Base-by-base conservation (phyloP, 805 yeast genomes). In the Saccharomycopsis microspora region DNA sequence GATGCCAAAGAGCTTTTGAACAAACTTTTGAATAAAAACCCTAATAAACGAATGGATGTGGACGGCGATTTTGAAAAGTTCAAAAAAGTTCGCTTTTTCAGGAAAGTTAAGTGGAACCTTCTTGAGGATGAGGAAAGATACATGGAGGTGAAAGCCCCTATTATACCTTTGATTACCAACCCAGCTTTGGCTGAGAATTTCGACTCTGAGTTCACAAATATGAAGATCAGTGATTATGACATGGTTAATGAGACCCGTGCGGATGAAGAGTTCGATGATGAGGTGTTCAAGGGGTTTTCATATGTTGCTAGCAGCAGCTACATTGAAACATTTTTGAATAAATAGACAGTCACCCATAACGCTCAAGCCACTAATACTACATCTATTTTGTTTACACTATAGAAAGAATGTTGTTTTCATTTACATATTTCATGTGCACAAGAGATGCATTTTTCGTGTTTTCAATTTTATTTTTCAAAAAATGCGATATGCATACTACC, bases 131-230 rank as follows among this genome's bases (percentile, higher is more conserved):
- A 80, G 29, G 67, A 71, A 42, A 67, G 65, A 39, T 65, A 64
- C 30, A 58, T 64, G 32, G 62, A 64, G 1, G 63, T 74, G 5
- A 64, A 67, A 45, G 94, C 95, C 2, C 96, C 96, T 0, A 81
- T 87, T 35, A 66, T 78, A n/a, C 96, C 96, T 0, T 64, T 85
- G 4, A 76, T 88, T 40, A 83, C 94, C 0, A 80, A 86, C 58
- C 90, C 94, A 29, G 80, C 71, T 42, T 60, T 83, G 47, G 96
- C 96, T 0, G 96, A 87, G 60, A 87, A 87, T 58, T 87, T 87
- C 59, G 86, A 85, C 53, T 64, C 71, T 6, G 89, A 84, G 51
- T 87, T 87, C 64, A 87, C 96, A 0, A 72, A 72, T 5, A 72
- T 85, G 81, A 71, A 72, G 37, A 68, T 80, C 41, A 71, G 66